Evolutionary conservation across 495 filamentous ascomycete genomes (phyloP), one percentile per base, ranked within the genome.

Genomic region (Elasticomyces elasticus): DNA sequence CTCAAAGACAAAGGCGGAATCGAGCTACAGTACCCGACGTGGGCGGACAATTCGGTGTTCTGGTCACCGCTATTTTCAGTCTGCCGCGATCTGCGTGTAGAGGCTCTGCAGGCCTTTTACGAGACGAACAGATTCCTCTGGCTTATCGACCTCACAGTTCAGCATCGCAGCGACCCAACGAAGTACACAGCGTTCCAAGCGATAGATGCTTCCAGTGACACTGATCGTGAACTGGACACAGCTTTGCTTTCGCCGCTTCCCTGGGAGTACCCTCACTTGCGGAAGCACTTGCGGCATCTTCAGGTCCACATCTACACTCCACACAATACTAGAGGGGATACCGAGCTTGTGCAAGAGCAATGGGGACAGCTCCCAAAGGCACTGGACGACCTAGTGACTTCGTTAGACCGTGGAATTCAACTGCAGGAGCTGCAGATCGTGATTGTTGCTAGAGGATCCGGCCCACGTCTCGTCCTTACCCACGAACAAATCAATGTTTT

Each of bases 71-170:
- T 45, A 3, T 51, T 51, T 20, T 5, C 12, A 9, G 48, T 51
- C 19, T 51, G 27, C 38, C 48, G 48, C 13, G 6, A 5, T 10
- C 48, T 51, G 10, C 26, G 48, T n/a, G 24, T 20, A 6, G 48
- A 51, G 19, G 27, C 33, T 4, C 15, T 51, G 4, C 26, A 51
- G 24, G 48, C 48, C 10, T 51, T 35, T 20, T 51, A 51, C 48
- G 11, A 33, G 12, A 31, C 19, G n/a, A 51, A 51, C 20, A 12
- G 3, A 7, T 51, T 51, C 22, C 48, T 51, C 7, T 51, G 48
- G 48, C 23, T 12, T 19, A 38, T 51, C 42, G 42, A 45, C 15
- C 4, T 40, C 13, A 24, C 11, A 10, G 42, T 23, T 5, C 20
- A 23, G 2, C 5, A 23, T 23, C 42, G 42, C 10, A 27, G 42